These are phyloP conservation scores for Penicillium chermesinum DNA, from an alignment of 495 filamentous ascomycete genomes.

Conservation along the genomic window DNA sequence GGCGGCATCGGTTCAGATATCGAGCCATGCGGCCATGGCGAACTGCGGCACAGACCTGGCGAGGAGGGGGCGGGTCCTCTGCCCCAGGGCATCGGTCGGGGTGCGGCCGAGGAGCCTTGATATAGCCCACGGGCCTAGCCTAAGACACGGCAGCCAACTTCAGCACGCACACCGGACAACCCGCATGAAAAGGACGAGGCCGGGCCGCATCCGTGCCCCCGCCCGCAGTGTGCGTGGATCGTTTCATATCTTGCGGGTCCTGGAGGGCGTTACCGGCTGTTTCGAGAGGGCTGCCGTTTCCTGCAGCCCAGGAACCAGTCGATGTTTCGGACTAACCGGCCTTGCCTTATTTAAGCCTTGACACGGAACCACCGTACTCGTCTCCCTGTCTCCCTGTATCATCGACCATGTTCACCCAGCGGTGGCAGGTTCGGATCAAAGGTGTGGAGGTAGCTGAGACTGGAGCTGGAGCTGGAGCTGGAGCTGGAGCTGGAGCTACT, in stretches of 20 bases:
- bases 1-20: neutral
- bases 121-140: neutral
- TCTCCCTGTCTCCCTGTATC: neutral
- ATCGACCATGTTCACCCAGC: neutral
- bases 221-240: neutral
- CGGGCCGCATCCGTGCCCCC: no score
- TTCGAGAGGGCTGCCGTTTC: neutral
- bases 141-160: neutral
- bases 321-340: no score
- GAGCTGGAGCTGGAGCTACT: neutral
- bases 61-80: neutral
- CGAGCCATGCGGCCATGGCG: constrained; percentile 3
- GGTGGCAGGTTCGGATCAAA: neutral
- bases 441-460: no score
- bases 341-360: neutral
- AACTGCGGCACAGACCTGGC: neutral
- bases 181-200: no score
- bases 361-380: neutral
- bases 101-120: neutral
- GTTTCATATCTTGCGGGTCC: neutral
- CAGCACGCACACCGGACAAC: no score
- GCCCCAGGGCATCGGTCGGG: neutral
- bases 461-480: neutral
- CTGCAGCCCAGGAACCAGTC: no score
- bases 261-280: neutral